Evolutionary conservation across 306 rosid species (phyloP).

Genomic region (Quercus cerris): DNA sequence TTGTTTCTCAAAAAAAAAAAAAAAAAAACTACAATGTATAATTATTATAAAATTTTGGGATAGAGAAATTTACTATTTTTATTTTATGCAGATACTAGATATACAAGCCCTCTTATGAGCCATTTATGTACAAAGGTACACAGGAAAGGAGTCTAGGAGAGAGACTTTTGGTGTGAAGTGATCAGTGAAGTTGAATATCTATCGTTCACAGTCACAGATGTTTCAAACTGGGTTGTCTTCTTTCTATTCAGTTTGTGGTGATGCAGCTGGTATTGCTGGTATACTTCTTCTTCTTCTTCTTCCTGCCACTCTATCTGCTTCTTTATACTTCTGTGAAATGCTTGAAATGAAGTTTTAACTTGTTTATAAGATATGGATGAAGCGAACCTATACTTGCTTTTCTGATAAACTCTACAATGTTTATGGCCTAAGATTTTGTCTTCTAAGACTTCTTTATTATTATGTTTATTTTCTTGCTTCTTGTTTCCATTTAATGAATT

Average conservation of each 20-base stretch:
- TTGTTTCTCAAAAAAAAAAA: too few species aligned
- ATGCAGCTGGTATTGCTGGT: slow-evolving; percentile 46
- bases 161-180: neutral
- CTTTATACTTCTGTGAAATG: neutral
- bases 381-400: neutral
- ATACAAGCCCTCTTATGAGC: neutral
- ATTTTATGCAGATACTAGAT: neutral
- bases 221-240: slow-evolving; percentile 21
- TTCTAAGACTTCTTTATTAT: neutral
- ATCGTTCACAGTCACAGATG: neutral
- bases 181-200: neutral
- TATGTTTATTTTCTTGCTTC: neutral
- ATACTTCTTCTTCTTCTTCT: neutral
- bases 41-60: too few species aligned
- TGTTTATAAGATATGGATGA: neutral
- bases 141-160: neutral
- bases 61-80: neutral
- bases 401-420: neutral
- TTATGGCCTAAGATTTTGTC: neutral
- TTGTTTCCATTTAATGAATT: neutral
- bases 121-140: neutral
- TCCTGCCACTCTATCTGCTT: neutral
- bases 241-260: slow-evolving; percentile 19
- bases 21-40: too few species aligned
- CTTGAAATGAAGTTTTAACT: neutral